These are phyloP conservation scores for Shiraia sp. DNA, from an alignment of 2,329 filamentous ascomycete genomes.

Conservation along the genomic window DNA sequence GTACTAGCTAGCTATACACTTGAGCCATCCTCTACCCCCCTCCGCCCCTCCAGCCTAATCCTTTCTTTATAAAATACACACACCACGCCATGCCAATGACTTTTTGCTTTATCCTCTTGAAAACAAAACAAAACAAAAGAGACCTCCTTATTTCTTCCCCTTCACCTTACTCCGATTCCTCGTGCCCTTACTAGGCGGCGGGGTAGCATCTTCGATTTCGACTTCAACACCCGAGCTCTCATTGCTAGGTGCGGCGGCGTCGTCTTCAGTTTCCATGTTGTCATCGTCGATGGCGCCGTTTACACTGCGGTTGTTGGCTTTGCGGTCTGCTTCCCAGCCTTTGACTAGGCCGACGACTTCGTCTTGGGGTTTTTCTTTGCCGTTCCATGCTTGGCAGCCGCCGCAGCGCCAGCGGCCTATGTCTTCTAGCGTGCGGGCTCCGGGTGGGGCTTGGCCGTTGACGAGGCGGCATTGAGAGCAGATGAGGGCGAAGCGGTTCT, in stretches of 20 bases:
- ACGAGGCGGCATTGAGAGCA: constrained; percentile 82
- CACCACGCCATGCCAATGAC: no score
- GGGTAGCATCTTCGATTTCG: background rate
- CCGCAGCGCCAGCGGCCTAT: constrained; percentile 88
- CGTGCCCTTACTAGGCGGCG: background rate
- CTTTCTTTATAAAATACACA: no score
- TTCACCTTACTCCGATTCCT: constrained; percentile 1
- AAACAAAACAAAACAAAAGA: no score
- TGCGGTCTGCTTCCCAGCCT: constrained; percentile 58
- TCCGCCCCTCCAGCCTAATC: no score
- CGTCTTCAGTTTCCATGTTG: constrained; percentile 30
- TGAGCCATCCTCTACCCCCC: no score
- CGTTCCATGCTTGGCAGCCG: constrained; percentile 81
- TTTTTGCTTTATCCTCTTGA: no score
- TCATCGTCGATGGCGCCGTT: constrained; percentile 22
- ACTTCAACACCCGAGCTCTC: background rate
- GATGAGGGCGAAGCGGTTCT: constrained; percentile 87
- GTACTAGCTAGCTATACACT: no score
- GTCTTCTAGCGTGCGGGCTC: constrained; percentile 74
- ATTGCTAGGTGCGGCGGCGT: constrained; percentile 13
- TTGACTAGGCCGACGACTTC: constrained; percentile 56
- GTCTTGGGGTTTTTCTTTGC: constrained; percentile 74
- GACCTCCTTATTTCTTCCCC: background rate
- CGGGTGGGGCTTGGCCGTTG: constrained; percentile 93
- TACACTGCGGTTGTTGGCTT: constrained; percentile 19